Base-by-base conservation (phyloP, 805 yeast species). In the Pichia rugopelliculosa region DNA sequence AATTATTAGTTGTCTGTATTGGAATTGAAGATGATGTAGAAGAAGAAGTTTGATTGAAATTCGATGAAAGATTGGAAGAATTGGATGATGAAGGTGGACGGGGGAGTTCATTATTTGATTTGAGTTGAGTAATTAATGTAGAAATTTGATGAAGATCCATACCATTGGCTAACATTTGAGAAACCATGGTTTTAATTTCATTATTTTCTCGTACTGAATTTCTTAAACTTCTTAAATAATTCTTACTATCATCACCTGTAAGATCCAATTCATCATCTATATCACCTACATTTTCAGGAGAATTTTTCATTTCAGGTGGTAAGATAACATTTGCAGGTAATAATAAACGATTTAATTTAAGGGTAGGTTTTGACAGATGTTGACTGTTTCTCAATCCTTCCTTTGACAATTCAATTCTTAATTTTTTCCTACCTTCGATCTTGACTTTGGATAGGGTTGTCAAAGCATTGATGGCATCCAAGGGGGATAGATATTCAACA, bases 321-420 rank as follows among this genome's bases (percentile, higher is more conserved):
- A 81, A 53, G 36, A 69, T 68, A n/a, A 81, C 85, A 56, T 78
- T 74, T 4, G 72, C 64, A 9, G 87, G 87, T 36, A 81, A 56
- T 42, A 61, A 60, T n/a, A 64, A 67, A 53, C 79, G 66, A 54
- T 68, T 68, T 40, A 79, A 60, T 15, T 62, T 65, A 30, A 80
- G 53, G 21, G 72, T 65, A 1, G 75, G 70, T 55, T 73, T 76
- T 4, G 27, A n/a, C 11, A 45, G 27, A 26, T 47, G 46, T 18
- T 61, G 69, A 18, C 62, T 57, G 36, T 62, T 65, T 56, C 78
- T 65, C 26, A 74, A 59, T 0, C 82, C 82, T 61, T 81, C 87
- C 56, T 80, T 81, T 2, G 84, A 78, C 6, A 77, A 61, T 57
- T 81, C 86, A 23, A 78, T 73, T 52, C 84, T 65, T 34, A 81